Conservation (phyloP, 345 rosid genomes). For the Euphorbia peplus region DNA sequence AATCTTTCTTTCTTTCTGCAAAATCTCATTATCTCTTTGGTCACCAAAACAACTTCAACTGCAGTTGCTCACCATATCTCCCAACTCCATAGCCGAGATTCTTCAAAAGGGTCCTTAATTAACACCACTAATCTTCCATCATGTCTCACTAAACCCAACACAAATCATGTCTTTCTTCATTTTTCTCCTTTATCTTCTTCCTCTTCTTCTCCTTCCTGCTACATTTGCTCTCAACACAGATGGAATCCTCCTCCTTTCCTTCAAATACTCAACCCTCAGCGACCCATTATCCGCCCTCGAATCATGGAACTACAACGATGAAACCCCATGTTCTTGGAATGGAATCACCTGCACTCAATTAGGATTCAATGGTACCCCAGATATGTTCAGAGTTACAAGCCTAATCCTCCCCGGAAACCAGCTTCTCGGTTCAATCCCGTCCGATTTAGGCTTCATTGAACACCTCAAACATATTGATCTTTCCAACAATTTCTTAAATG, state of each 20-base stretch:
- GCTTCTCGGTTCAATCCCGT: constrained; percentile 59
- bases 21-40: constrained; percentile 36
- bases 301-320: constrained; percentile 65
- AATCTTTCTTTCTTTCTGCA: not conserved
- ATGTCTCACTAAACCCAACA: not conserved
- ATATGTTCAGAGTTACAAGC: constrained; percentile 57
- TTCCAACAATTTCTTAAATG: constrained; percentile 60
- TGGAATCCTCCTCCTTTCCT: constrained; percentile 57
- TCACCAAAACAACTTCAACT: constrained; percentile 59
- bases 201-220: constrained; percentile 32
- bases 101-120: too few species aligned
- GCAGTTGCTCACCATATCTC: constrained; percentile 57
- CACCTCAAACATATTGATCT: constrained; percentile 62
- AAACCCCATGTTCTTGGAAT: constrained; percentile 65
- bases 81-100: not conserved
- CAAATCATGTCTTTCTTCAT: constrained; percentile 32
- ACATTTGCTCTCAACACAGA: constrained; percentile 55
- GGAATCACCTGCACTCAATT: constrained; percentile 58
- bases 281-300: constrained; percentile 59
- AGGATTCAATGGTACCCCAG: constrained; percentile 40
- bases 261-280: constrained; percentile 59
- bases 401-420: constrained; percentile 50
- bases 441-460: constrained; percentile 44
- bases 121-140: too few species aligned
- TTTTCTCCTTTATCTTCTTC: constrained; percentile 22